Base-by-base conservation (phyloP, 768 basidiomycete species). In the Tylopilus subfusipes region DNA sequence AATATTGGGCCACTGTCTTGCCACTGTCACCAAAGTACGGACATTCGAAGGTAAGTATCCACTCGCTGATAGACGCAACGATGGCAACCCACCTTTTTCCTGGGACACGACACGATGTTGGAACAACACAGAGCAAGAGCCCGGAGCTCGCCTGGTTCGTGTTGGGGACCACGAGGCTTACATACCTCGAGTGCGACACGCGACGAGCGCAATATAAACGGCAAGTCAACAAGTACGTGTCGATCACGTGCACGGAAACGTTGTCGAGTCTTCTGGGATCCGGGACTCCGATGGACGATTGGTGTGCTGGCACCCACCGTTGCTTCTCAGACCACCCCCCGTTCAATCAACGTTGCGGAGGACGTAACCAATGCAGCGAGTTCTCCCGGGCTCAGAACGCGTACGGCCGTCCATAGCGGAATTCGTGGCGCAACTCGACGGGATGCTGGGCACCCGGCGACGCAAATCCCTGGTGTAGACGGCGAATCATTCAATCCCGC, bases 161-260 rank as follows among this genome's bases (percentile, higher is more conserved):
- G 51, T 63, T 58, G 57, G 56, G 52, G 43, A 34, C 60, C 68
- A 70, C 68, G 68, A 66, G 68, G 63, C 66, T 68, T 66, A 66
- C 63, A 66, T 63, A 65, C 18, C 31, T 31, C 46, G 56, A 27
- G 47, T 30, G 29, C 43, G 50, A 54, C 56, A 61, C 55, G 59
- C 52, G 61, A 50, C 45, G 47, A 34, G 22, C 25, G 29, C 44
- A 22, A 39, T 42, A 51, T 46, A 62, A 55, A 60, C 38, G 48
- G 46, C 5, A n/a, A n/a, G n/a, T n/a, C n/a, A n/a, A n/a, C n/a
- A n/a, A n/a, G 40, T 33, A 51, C 59, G 56, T 50, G 57, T 36
- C 18, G 8, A 27, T 64, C 67, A 68, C 66, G 67, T 68, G 66
- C 16, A 27, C 45, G 31, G 42, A 31, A 50, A 22, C 24, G 25